These are phyloP conservation scores for Geranomyces variabilis DNA, from an alignment of 192 early-diverging fungal species.

Conservation along the genomic window DNA sequence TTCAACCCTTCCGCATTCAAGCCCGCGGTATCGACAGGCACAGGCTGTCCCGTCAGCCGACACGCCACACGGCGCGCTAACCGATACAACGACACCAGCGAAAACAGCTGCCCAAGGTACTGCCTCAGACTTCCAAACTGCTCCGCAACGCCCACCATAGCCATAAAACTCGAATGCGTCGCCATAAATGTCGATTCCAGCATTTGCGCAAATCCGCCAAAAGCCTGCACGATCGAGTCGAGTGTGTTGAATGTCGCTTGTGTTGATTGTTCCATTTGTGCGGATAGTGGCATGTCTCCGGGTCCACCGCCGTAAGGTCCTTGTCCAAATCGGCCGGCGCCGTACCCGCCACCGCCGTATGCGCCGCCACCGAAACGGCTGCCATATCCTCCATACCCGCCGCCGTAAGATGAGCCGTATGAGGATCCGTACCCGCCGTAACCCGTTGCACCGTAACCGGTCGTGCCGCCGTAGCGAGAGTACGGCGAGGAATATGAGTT, in stretches of 20 bases:
- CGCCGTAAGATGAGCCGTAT: conserved; percentile 37
- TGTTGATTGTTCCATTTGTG: conserved; percentile 86
- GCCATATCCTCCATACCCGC: conserved; percentile 50
- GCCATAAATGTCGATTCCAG: conserved; percentile 97
- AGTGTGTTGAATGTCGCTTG: conserved; percentile 91
- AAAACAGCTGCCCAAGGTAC: conserved; percentile 84
- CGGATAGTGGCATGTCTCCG: conserved; percentile 60
- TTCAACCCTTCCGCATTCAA: conserved; percentile 76
- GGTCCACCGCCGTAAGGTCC: neutral
- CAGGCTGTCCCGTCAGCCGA: conserved; percentile 61
- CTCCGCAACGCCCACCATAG: conserved; percentile 97
- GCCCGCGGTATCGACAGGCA: conserved; percentile 71
- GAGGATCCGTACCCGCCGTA: conserved; percentile 24
- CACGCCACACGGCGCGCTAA: conserved; percentile 69
- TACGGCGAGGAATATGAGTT: conserved; percentile 14
- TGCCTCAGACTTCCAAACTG: conserved; percentile 90
- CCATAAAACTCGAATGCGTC: conserved; percentile 79
- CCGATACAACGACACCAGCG: conserved; percentile 76
- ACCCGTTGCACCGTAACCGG: conserved; percentile 1
- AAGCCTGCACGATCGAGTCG: conserved; percentile 91
- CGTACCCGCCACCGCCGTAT: conserved; percentile 19
- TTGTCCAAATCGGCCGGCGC: conserved; percentile 17
- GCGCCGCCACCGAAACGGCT: conserved; percentile 53
- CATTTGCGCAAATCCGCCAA: conserved; percentile 98
- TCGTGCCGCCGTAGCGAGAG: conserved; percentile 20